Percentiles rank a stretch among this genome's conserved stretches.
Conservation (phyloP, 164 flowering plant genomes). For the Stephania cephalantha region DNA sequence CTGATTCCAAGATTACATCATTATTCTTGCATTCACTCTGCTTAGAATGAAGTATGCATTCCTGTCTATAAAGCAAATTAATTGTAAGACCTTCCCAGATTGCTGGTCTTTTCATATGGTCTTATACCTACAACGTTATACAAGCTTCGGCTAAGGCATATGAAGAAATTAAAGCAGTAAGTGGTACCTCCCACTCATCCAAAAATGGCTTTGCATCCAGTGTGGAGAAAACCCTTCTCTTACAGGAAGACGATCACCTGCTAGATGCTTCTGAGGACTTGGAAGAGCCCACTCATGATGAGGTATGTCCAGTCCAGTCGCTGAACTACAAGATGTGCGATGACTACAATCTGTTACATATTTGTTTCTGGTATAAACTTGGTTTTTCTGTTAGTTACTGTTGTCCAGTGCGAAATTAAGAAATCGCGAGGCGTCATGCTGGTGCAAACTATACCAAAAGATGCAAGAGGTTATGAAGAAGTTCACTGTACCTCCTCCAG, state of each 20-base stretch:
- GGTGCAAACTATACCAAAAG: slow-evolving; percentile 27
- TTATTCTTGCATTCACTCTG: background rate
- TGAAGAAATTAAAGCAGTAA: slow-evolving; percentile 26
- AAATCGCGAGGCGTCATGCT: slow-evolving; percentile 5
- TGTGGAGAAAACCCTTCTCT: slow-evolving; percentile 40
- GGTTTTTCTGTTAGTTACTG: too few relatives aligned
- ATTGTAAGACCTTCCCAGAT: slow-evolving; percentile 39
- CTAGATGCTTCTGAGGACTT: background rate
- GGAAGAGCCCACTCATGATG: background rate
- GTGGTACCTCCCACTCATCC: slow-evolving; percentile 24
- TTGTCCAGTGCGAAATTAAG: slow-evolving; percentile 1
- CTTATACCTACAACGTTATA: slow-evolving; percentile 64
- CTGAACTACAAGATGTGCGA: too few relatives aligned
- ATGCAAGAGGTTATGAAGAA: slow-evolving; percentile 56
- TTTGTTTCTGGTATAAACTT: too few relatives aligned
- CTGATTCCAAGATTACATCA: background rate
- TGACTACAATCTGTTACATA: too few relatives aligned
- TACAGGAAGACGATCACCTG: slow-evolving; percentile 23
- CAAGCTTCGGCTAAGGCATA: slow-evolving; percentile 30
- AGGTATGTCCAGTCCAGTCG: too few relatives aligned
- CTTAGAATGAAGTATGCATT: background rate
- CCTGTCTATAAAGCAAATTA: too few relatives aligned
- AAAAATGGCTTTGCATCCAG: slow-evolving; percentile 45
- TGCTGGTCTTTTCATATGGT: slow-evolving; percentile 90
- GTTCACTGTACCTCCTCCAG: slow-evolving; percentile 71